These are phyloP conservation scores for Spergularia bocconei DNA, from an alignment of 148 eudicot genomes.

Conservation along the genomic window DNA sequence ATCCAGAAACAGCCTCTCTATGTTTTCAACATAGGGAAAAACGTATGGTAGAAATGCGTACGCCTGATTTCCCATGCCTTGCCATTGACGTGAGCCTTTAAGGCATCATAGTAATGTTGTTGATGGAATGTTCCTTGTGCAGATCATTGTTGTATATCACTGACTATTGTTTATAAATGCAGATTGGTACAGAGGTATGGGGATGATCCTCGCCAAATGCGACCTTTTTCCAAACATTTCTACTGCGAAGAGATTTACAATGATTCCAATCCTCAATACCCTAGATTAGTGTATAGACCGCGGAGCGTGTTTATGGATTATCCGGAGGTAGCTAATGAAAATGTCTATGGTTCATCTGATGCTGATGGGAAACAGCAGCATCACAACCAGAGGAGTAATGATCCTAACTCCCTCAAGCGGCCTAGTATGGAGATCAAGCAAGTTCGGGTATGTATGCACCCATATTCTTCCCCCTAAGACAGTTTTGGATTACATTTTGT, in stretches of 20 bases:
- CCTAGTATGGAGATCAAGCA: constrained; percentile 24
- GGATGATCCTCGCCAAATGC: constrained; percentile 37
- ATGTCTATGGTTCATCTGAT: constrained; percentile 25
- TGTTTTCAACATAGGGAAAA: too few species aligned
- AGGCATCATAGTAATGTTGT: background rate
- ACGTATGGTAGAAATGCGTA: too few species aligned
- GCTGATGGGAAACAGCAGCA: constrained; percentile 18
- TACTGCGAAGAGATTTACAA: constrained; percentile 54
- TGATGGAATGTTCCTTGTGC: background rate
- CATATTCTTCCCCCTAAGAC: background rate
- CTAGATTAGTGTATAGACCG: constrained; percentile 43
- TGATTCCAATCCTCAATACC: constrained; percentile 48
- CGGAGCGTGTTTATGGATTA: constrained; percentile 38
- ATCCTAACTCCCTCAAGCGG: constrained; percentile 8
- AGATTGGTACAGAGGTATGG: constrained; percentile 55
- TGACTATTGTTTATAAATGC: constrained; percentile 18
- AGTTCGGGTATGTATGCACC: constrained; percentile 28
- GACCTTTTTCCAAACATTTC: constrained; percentile 51
- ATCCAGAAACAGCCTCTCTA: too few species aligned
- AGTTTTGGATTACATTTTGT: background rate
- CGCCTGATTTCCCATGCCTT: too few species aligned
- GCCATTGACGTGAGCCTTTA: too few species aligned
- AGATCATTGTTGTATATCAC: background rate
- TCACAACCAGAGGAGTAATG: constrained; percentile 15
- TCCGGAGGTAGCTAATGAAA: constrained; percentile 13